A percentile compares a stretch with the other conserved stretches of the same genome.
These are phyloP conservation scores for Podospora didyma DNA, from an alignment of 495 filamentous ascomycete species.

Conservation along the genomic window DNA sequence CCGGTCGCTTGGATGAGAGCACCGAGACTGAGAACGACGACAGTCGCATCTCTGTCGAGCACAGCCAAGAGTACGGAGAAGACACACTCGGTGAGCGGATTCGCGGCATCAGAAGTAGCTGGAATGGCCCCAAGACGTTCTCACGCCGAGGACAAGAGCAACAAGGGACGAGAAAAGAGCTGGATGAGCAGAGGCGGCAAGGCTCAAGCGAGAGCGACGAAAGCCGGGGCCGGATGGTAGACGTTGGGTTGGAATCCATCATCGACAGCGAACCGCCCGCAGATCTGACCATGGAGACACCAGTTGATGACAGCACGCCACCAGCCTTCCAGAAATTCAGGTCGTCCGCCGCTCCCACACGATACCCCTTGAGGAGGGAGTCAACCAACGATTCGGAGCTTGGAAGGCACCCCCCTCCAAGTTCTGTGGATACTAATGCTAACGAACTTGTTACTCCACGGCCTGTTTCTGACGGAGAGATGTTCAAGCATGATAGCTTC, in stretches of 20 bases:
- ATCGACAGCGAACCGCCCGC: slow-evolving; percentile 56
- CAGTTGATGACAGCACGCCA: slow-evolving; percentile 60
- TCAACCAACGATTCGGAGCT: slow-evolving; percentile 26
- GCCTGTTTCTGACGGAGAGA: slow-evolving; percentile 37
- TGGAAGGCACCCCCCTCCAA: slow-evolving; percentile 16
- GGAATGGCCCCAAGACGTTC: slow-evolving; percentile 49
- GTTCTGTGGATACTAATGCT: slow-evolving; percentile 19
- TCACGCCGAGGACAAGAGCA: slow-evolving; percentile 16
- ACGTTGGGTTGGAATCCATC: slow-evolving; percentile 74
- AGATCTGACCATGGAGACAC: slow-evolving; percentile 52
- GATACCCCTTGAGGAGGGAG: slow-evolving; percentile 21
- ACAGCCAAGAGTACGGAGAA: slow-evolving; percentile 49
- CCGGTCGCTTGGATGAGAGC: slow-evolving; percentile 72
- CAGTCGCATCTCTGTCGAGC: slow-evolving; percentile 50
- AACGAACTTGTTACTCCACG: slow-evolving; percentile 14
- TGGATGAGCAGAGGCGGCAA: slow-evolving; percentile 26
- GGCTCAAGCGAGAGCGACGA: slow-evolving; percentile 45
- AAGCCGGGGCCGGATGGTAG: slow-evolving; percentile 70
- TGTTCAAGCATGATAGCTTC: slow-evolving; percentile 72
- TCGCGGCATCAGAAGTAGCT: slow-evolving; percentile 58
- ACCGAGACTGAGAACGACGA: slow-evolving; percentile 72
- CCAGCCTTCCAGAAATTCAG: slow-evolving; percentile 82
- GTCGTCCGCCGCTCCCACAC: slow-evolving; percentile 21
- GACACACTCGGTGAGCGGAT: slow-evolving; percentile 35
- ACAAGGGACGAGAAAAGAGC: slow-evolving; percentile 44